Evolutionary conservation across 805 yeast genomes (phyloP).

Genomic region (Lipomyces mesembrius): DNA sequence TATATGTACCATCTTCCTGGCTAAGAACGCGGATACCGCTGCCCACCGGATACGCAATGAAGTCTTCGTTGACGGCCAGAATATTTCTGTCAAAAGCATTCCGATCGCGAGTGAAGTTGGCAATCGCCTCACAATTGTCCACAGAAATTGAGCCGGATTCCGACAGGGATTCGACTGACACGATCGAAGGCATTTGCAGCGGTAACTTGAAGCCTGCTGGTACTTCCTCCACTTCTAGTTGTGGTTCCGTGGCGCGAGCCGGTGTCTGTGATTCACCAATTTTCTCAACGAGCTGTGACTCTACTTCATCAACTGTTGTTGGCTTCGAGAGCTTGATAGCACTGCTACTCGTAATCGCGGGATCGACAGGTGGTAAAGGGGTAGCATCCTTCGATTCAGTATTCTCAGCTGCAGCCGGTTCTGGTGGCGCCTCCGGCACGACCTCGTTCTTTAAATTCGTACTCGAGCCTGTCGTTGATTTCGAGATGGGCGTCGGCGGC

Average conservation of each 20-base stretch:
- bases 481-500: conserved; percentile 7
- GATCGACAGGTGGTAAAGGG: conserved; percentile 8
- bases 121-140: conserved; percentile 31
- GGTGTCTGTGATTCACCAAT: background rate
- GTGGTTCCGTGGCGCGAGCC: background rate
- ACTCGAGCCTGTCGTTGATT: background rate
- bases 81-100: conserved; percentile 23
- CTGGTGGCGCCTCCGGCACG: background rate
- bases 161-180: conserved; percentile 20
- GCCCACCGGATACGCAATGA: conserved; percentile 31
- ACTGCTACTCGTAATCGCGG: conserved; percentile 14
- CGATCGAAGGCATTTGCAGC: conserved; percentile 5
- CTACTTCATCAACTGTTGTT: background rate
- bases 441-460: background rate
- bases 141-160: conserved; percentile 16
- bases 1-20: conserved; percentile 30
- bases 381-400: background rate
- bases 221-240: background rate
- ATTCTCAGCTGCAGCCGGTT: background rate
- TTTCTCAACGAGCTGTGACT: background rate
- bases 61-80: conserved; percentile 28
- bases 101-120: conserved; percentile 24
- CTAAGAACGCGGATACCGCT: conserved; percentile 33
- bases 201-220: conserved; percentile 20
- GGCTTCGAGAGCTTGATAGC: conserved; percentile 3